Evolutionary conservation across 1,284 basidiomycete species (phyloP).

Genomic region (Tilletia indica): DNA sequence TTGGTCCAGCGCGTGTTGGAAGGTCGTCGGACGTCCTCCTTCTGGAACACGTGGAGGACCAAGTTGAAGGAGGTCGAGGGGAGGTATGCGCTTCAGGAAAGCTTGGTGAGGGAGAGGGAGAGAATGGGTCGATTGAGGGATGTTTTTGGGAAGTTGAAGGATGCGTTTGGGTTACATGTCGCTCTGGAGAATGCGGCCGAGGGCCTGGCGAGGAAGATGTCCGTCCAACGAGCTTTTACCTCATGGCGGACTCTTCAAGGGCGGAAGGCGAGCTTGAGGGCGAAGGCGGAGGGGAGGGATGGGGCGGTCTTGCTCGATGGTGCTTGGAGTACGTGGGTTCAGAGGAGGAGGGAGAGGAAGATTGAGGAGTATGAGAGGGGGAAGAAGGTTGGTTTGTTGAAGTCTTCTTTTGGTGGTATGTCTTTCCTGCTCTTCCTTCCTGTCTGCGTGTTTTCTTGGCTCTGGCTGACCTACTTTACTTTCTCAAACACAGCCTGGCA

Average conservation of each 20-base stretch:
- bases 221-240: neutral
- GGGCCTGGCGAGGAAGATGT: neutral
- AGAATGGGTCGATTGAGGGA: neutral
- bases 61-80: neutral
- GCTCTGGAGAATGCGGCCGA: neutral
- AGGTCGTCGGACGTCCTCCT: neutral
- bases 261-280: neutral
- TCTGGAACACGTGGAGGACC: neutral
- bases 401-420: too few species aligned
- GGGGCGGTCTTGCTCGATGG: neutral
- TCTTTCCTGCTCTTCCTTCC: too few species aligned
- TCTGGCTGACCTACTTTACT: too few species aligned
- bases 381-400: neutral
- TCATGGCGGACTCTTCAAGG: neutral
- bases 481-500: neutral
- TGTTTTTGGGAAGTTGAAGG: too few species aligned
- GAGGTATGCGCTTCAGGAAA: neutral
- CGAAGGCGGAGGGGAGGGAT: conserved; percentile 3
- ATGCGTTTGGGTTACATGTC: neutral
- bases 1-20: neutral
- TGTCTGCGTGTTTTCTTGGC: too few species aligned
- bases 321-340: neutral
- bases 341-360: neutral
- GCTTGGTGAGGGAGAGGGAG: neutral
- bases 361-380: neutral